These are phyloP conservation scores for Plasmopara muralis DNA, from an alignment of 352 stramenopile species.

Conservation along the genomic window DNA sequence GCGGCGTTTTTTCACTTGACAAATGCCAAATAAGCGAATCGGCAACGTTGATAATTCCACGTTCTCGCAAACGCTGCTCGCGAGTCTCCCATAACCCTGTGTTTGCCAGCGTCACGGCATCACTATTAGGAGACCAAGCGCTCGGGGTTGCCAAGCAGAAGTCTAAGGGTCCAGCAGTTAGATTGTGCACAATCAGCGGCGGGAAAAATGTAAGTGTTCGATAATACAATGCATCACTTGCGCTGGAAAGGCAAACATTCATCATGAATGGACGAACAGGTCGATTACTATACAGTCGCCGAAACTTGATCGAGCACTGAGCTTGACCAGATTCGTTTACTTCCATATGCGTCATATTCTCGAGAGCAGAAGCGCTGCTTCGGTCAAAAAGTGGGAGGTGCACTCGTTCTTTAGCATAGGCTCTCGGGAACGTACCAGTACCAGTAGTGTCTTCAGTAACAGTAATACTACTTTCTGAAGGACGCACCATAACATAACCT, in stretches of 20 bases:
- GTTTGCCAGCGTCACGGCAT: constrained; percentile 30
- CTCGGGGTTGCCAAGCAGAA: constrained; percentile 67
- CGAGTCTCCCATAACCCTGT: constrained; percentile 64
- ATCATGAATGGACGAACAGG: constrained; percentile 80
- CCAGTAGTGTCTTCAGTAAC: constrained; percentile 15
- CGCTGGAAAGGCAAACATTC: constrained; percentile 49
- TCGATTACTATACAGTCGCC: constrained; percentile 63
- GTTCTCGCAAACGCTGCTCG: constrained; percentile 69
- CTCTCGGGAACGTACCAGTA: constrained; percentile 32
- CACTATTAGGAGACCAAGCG: constrained; percentile 52
- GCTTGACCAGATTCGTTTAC: constrained; percentile 27
- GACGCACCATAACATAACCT: constrained; percentile 66
- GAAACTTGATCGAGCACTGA: constrained; percentile 68
- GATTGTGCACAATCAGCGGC: constrained; percentile 75
- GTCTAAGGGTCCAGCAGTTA: constrained; percentile 63
- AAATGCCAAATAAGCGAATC: constrained; percentile 82
- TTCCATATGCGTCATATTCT: constrained; percentile 21
- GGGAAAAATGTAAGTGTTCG: constrained; percentile 71
- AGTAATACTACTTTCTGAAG: constrained; percentile 42
- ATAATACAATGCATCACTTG: constrained; percentile 55
- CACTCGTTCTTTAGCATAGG: constrained; percentile 71
- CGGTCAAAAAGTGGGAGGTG: constrained; percentile 66
- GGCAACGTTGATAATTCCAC: constrained; percentile 66
- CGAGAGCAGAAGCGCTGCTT: constrained; percentile 22
- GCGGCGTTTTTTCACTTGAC: constrained; percentile 65